These are phyloP conservation scores for Pochonia chlamydosporia DNA, from an alignment of 2,329 filamentous ascomycete genomes.

Conservation along the genomic window DNA sequence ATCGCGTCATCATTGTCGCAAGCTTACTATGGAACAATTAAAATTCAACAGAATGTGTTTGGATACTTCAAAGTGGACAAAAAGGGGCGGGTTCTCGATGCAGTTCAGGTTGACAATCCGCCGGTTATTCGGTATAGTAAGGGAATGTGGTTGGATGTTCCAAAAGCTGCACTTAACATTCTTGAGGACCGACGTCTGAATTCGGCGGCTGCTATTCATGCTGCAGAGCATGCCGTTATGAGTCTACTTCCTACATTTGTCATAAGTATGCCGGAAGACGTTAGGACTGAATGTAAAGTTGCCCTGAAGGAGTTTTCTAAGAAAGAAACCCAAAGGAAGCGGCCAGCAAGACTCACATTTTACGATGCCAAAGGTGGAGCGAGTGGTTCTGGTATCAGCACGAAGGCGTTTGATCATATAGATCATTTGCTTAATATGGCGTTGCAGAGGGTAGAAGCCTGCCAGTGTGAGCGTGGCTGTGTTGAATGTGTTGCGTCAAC, in stretches of 20 bases:
- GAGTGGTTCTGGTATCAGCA: constrained; percentile 77
- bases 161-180: constrained; percentile 71
- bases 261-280: constrained; percentile 81
- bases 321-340: constrained; percentile 63
- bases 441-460: constrained; percentile 67
- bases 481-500: constrained; percentile 86
- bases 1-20: constrained; percentile 58
- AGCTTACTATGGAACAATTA: constrained; percentile 82
- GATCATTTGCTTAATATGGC: constrained; percentile 73
- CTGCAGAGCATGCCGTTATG: constrained; percentile 86
- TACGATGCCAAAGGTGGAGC: constrained; percentile 92
- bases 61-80: constrained; percentile 97
- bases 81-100: constrained; percentile 78
- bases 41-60: constrained; percentile 83
- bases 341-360: constrained; percentile 84
- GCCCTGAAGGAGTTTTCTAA: constrained; percentile 81
- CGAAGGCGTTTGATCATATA: constrained; percentile 90
- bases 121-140: constrained; percentile 80
- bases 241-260: constrained; percentile 87
- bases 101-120: constrained; percentile 87
- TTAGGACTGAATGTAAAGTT: constrained; percentile 90
- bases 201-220: constrained; percentile 85
- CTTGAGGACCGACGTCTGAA: constrained; percentile 68
- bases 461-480: constrained; percentile 74
- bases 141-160: constrained; percentile 94